Base-by-base conservation (phyloP, 75 land plant genomes). In the Pseudotsuga menziesii region DNA sequence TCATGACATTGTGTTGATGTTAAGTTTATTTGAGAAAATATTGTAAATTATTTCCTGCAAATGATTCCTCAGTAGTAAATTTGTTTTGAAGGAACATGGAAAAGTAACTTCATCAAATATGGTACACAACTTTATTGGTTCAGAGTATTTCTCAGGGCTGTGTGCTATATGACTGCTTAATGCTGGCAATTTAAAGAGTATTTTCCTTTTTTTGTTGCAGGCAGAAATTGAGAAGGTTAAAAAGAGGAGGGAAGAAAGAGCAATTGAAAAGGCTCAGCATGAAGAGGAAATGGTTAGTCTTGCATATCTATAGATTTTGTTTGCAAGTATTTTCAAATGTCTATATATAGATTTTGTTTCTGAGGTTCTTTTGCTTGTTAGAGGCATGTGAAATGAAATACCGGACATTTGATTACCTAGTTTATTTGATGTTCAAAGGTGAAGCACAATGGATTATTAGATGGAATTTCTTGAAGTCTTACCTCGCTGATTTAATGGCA, bases 151-250 rank as follows among this genome's bases (percentile, higher is more conserved):
- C 1, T 61, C 25, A 25, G 25, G 25, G 15, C 9, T 13, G 35
- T 23, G 2, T 61, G 25, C 32, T 61, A 22, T 61, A 26, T 23
- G 27, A 26, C 29, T 61, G 35, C 26, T 27, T 11, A 27, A 6
- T 61, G 13, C 64, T 25, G 2, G 64, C 2, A 11, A 48, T 61
- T 13, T 27, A 61, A 61, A 27, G 26, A 7, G 4, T 11, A 61
- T 61, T 35, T 41, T 69, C 25, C 23, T 57, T 17, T 78, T 55
- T 54, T 5, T 54, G 23, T 57, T 76, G 61, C 78, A 94, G 97
- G 92, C 90, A 58, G 99, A 97, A 82, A 91, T 97, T 83, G 99
- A 94, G 78, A 97, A 97, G 77, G 99, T 95, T 48, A 97, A 97
- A 77, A 97, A 97, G 76, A 83, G 99, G 78, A 94, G 99, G 78